A percentile compares a stretch with the other conserved stretches of the same genome.
phyloP scores from a whole-genome alignment of 306 rosid genomes.

The Corylus americana region DNA sequence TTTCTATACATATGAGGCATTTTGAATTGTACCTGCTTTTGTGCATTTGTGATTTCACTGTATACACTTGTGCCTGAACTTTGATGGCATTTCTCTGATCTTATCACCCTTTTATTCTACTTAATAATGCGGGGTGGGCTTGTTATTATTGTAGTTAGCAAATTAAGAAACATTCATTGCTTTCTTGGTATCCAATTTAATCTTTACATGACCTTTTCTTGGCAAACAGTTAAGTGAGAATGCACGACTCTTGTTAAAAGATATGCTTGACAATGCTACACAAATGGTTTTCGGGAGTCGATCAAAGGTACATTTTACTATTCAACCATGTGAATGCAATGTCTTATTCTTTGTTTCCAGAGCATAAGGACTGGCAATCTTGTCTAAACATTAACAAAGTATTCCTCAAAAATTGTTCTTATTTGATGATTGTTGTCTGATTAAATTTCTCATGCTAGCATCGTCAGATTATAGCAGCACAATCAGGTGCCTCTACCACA shows the following conservation, averaged over 20 bases:
- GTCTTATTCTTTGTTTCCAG: not conserved
- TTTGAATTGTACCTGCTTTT: too few species aligned
- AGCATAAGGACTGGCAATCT: not conserved
- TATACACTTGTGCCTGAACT: not conserved
- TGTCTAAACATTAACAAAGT: not conserved
- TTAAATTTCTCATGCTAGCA: slow-evolving; percentile 16
- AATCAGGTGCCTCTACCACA: slow-evolving; percentile 13
- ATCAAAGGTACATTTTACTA: slow-evolving; percentile 43
- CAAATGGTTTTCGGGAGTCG: slow-evolving; percentile 43
- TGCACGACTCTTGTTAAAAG: slow-evolving; percentile 52
- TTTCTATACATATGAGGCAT: too few species aligned
- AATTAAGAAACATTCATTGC: not conserved
- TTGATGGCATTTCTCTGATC: not conserved
- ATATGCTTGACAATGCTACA: slow-evolving; percentile 59
- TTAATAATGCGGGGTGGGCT: too few species aligned
- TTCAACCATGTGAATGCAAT: not conserved
- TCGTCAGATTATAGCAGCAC: slow-evolving; percentile 37
- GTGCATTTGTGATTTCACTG: too few species aligned
- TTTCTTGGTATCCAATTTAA: not conserved
- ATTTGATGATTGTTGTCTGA: not conserved
- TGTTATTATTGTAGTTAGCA: not conserved
- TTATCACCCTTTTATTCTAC: not conserved
- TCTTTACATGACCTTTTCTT: not conserved
- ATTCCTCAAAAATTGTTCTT: not conserved
- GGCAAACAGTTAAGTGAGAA: slow-evolving; percentile 44